phyloP scores from a whole-genome alignment of 805 yeast species.

The Priceomyces haplophilus region DNA sequence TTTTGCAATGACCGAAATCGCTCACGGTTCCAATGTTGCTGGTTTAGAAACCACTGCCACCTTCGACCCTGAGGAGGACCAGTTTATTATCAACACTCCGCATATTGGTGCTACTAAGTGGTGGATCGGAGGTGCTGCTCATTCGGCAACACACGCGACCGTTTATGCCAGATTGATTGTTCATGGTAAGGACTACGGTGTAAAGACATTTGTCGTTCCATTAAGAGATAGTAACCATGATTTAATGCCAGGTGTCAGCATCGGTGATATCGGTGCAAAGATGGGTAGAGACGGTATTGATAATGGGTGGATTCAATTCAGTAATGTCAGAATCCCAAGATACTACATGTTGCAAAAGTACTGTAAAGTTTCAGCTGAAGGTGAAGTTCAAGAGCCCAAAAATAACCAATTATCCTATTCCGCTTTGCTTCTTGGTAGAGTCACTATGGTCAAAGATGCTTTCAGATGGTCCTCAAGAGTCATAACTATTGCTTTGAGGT shows the following conservation, averaged over 20 bases:
- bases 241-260: conserved; percentile 67
- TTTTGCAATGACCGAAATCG: conserved; percentile 86
- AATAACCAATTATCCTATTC: conserved; percentile 83
- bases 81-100: conserved; percentile 76
- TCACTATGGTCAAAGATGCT: conserved; percentile 80
- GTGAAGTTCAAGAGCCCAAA: conserved; percentile 71
- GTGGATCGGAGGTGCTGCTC: conserved; percentile 99
- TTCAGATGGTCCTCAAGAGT: conserved; percentile 74
- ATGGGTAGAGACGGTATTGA: conserved; percentile 95
- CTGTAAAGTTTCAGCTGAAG: conserved; percentile 60
- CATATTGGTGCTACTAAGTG: conserved; percentile 88
- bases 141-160: conserved; percentile 79
- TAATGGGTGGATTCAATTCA: conserved; percentile 91
- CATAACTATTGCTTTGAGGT: conserved; percentile 77
- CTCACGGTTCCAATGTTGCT: conserved; percentile 90
- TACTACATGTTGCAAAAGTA: conserved; percentile 75
- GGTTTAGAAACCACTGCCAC: conserved; percentile 86
- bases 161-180: conserved; percentile 79
- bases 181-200: conserved; percentile 80
- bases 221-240: conserved; percentile 69
- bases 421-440: conserved; percentile 83
- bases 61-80: conserved; percentile 59
- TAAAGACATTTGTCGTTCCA: conserved; percentile 87
- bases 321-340: conserved; percentile 75
- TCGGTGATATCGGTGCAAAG: conserved; percentile 89